Percentiles rank a stretch among this genome's conserved stretches.
These are phyloP conservation scores for Jamesozyma piceae DNA, from an alignment of 805 yeast genomes.

Conservation along the genomic window DNA sequence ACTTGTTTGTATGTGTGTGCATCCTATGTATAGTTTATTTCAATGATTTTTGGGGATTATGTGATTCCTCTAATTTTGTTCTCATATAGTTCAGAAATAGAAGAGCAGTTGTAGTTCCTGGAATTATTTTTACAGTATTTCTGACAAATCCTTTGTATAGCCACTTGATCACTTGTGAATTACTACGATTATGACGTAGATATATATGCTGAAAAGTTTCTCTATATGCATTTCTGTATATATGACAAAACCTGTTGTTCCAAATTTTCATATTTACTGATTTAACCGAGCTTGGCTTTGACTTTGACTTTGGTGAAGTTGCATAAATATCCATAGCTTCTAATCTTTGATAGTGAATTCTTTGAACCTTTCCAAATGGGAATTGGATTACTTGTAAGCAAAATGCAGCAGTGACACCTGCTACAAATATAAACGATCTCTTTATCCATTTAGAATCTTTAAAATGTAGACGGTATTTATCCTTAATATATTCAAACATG, in stretches of 20 bases:
- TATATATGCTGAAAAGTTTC: conserved; percentile 61
- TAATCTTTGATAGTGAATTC: conserved; percentile 64
- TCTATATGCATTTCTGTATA: conserved; percentile 40
- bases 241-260: neutral
- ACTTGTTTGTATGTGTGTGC: too few species aligned
- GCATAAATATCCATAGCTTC: conserved; percentile 41
- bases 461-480: conserved; percentile 48
- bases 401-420: conserved; percentile 82
- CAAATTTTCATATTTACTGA: neutral
- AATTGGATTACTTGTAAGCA: conserved; percentile 70
- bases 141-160: conserved; percentile 70
- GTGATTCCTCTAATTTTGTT: conserved; percentile 23
- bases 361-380: conserved; percentile 74
- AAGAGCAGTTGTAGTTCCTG: conserved; percentile 82
- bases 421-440: conserved; percentile 44
- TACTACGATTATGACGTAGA: conserved; percentile 40
- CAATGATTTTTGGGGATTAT: neutral
- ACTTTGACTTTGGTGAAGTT: neutral
- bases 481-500: conserved; percentile 70
- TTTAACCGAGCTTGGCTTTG: neutral
- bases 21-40: conserved; percentile 1
- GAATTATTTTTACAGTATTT: conserved; percentile 67
- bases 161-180: conserved; percentile 44
- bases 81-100: conserved; percentile 78
- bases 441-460: conserved; percentile 22